These are phyloP conservation scores for Colletotrichum eremochloae DNA, from an alignment of 2,329 filamentous ascomycete genomes.

Conservation along the genomic window DNA sequence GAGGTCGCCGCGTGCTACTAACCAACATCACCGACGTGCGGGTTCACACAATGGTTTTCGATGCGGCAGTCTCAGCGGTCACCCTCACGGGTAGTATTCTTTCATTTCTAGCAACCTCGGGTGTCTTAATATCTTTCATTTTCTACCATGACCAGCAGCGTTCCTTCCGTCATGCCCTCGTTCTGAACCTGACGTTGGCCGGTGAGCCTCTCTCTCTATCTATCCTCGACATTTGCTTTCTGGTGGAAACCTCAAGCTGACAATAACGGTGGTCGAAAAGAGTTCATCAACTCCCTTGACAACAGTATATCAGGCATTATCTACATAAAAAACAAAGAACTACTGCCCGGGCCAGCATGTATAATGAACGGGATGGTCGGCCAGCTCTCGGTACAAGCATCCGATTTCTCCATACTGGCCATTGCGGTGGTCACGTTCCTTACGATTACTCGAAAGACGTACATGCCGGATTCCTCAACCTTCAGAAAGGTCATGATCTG, in stretches of 20 bases:
- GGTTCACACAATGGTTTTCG: constrained; percentile 41
- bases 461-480: constrained; percentile 50
- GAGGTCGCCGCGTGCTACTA: constrained; percentile 28
- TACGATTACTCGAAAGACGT: constrained; percentile 53
- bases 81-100: constrained; percentile 40
- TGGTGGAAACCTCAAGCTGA: background rate
- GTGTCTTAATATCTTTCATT: constrained; percentile 36
- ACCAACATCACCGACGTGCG: constrained; percentile 36
- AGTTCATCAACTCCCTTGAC: constrained; percentile 58
- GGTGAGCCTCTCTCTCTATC: constrained; percentile 39
- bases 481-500: constrained; percentile 51
- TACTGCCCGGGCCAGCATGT: constrained; percentile 52
- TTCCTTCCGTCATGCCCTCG: constrained; percentile 45
- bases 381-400: constrained; percentile 60
- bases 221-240: no score
- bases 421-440: constrained; percentile 59
- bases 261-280: constrained; percentile 44
- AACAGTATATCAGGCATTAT: constrained; percentile 58
- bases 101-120: constrained; percentile 33
- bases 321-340: constrained; percentile 47
- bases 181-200: constrained; percentile 45
- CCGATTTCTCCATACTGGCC: constrained; percentile 58
- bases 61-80: constrained; percentile 36
- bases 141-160: constrained; percentile 43
- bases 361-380: constrained; percentile 59